Evolutionary conservation across 2,329 filamentous ascomycete genomes (phyloP), one percentile per base, ranked within the genome.

Genomic region (Cladophialophora chaetospira): DNA sequence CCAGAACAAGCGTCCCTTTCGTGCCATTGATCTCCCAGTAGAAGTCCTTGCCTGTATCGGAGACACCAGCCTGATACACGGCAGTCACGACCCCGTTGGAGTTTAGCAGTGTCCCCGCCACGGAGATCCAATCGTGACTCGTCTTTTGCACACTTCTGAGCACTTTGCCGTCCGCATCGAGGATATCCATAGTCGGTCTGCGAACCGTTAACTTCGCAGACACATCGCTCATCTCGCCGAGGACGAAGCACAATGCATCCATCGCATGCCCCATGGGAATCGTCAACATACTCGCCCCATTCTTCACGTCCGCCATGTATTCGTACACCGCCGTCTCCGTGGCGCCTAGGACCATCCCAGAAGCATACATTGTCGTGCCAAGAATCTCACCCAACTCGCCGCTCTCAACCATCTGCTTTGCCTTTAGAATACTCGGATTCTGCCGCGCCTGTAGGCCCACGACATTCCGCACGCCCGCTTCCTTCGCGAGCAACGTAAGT

Each of bases 371-470:
- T 28, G 35, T 82, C 77, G n/a, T 74, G 55, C 80, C 82, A 4
- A 84, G 61, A 0, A 85, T 70, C 38, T 74, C 77, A 0, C 83
- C 82, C 25, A 85, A 75, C 4, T 67, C 68, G 0, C 79, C 79
- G 0, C 69, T 65, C 0, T 63, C 65, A 3, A 86, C 47, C 2
- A 83, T 21, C n/a, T 76, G 69, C 15, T 70, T 73, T 1, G 84
- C 28, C 61, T 75, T 79, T 1, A 69, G 55, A 3, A 78, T 65
- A 0, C 75, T 58, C 0, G 82, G 80, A 0, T 77, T 69, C 5
- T 79, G 63, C 0, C 76, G 70, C 0, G 78, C 80, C 63, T 85
- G 82, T 1, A 83, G 55, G 0, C 80, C 81, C 0, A 84, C 75
- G 1, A 82, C 65, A 1, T 73, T 77, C 23, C 67, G 68, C 2